Evolutionary conservation across 257 asterid genomes (phyloP), one percentile per base, ranked within the genome.

Genomic region (Nicotiana noctiflora): DNA sequence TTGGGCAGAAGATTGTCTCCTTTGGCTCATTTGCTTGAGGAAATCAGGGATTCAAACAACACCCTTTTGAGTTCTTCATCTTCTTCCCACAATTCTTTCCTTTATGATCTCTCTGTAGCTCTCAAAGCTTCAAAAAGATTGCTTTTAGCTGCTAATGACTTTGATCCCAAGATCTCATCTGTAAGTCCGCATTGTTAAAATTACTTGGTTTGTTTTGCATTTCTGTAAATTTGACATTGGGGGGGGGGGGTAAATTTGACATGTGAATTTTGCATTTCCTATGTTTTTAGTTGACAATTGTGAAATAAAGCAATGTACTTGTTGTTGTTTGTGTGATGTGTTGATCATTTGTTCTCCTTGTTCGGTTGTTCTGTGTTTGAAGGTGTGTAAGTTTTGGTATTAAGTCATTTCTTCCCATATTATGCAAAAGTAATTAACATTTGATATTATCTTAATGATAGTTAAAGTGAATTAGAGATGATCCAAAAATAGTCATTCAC

Each of bases 1-100:
- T 87, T 95, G 84, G 90, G 88, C n/a, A 92, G 99, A 40, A 90
- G 95, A 75, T 83, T 92, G 49, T 88, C 97, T 3, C 95, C 93
- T 70, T 86, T 95, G 83, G 90, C 91, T 29, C 92, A 95, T 90
- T 86, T 93, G 82, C 90, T 91, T 44, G 97, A 93, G 62, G 99
- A 95, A 81, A 93, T 95, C 72, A 89, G 90, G 83, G 98, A 92
- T 80, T 75, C 76, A 40, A 40, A 8, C 2, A 86, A 86, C 11
- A 86, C 79, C 34, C 83, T 61, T 46, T 27, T 85, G 85, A 84
- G 83, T 29, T 76, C 88, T 53, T 87, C 89, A 60, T 86, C 88
- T 62, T 79, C 89, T 56, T 57, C 83, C 18, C 75, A 79, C 77
- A 27, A 23, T 81, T 84, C 88, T 18, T 87, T 78, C 74, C 84